A percentile compares a stretch with the other conserved stretches of the same genome.
Evolutionary conservation across 805 yeast species (phyloP).

Genomic region (Pichia membranifaciens): DNA sequence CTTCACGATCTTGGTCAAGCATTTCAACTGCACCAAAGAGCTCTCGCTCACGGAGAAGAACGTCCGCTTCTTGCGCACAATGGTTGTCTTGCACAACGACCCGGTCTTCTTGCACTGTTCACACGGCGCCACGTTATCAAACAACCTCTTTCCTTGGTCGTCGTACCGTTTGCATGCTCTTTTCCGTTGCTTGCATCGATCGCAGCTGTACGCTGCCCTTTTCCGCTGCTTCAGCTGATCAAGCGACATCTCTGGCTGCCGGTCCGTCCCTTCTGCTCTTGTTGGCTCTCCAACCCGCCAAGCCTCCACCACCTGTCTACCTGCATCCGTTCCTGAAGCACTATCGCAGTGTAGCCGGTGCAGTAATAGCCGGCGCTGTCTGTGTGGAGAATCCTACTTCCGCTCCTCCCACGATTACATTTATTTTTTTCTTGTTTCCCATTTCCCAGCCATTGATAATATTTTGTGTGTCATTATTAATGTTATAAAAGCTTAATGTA

Average conservation of each 20-base stretch:
- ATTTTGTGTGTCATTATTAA: too few relatives aligned
- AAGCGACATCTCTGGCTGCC: not conserved
- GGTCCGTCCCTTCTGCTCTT: not conserved
- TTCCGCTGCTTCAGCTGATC: not conserved
- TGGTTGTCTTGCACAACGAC: slow-evolving; percentile 27
- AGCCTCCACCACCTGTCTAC: too few relatives aligned
- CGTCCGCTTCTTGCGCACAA: slow-evolving; percentile 29
- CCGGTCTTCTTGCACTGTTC: slow-evolving; percentile 23
- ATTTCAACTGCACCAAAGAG: slow-evolving; percentile 32
- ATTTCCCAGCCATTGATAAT: too few relatives aligned
- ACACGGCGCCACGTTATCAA: slow-evolving; percentile 27
- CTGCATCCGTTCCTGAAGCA: too few relatives aligned
- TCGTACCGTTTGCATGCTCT: slow-evolving; percentile 29
- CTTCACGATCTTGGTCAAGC: slow-evolving; percentile 27
- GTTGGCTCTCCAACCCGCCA: too few relatives aligned
- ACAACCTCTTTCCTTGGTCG: slow-evolving; percentile 15
- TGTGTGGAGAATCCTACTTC: not conserved
- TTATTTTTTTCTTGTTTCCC: too few relatives aligned
- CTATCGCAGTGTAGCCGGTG: too few relatives aligned
- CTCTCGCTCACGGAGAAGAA: slow-evolving; percentile 30
- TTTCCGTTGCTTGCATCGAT: slow-evolving; percentile 33
- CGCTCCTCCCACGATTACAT: too few relatives aligned
- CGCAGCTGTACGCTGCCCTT: slow-evolving; percentile 33
- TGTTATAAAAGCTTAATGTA: too few relatives aligned
- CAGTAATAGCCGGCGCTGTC: too few relatives aligned